Base-by-base conservation (phyloP, 129 eudicot genomes). In the Tanacetum coccineum region DNA sequence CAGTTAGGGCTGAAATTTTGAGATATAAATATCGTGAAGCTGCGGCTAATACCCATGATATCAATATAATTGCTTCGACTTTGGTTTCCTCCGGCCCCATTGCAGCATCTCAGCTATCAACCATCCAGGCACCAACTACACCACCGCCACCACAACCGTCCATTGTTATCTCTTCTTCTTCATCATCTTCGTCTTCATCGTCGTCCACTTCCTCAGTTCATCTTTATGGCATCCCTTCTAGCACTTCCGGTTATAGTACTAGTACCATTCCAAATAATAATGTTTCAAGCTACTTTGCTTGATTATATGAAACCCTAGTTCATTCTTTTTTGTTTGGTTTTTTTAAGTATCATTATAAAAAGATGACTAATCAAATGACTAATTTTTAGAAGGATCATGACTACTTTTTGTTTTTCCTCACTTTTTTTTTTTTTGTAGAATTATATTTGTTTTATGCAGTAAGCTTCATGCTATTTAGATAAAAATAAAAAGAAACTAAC, bases 11-110 rank as follows among this genome's bases (percentile, higher is more conserved):
- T 42, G 92, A 86, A 67, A 82, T 86, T 7, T 32, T 80, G 62
- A 80, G 87, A 54, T 80, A 67, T 75, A 86, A 86, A 60, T 86
- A 76, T 56, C 81, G 81, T 25, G 88, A 83, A 59, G 76, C 78
- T 22, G 74, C 79, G 20, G 74, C 73, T n/a, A 67, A 67, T 22
- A 59, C 67, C 67, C 73, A 75, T 59, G 79, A 76, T 65, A 51
- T 68, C 14, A 73, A 64, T 69, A 74, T 70, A 14, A 69, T 80
- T 44, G 81, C 87, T 56, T 80, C 88, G 14, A 63, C 81, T 13
- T 45, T 79, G 67, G 73, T 79, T 71, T 80, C 85, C 49, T 11
- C 83, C 4, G 81, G 77, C 9, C 71, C 81, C 10, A 79, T 73
- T n/a, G 13, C 87, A 36, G 64, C 74, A 9, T 44, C 70, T 51